Evolutionary conservation across 768 basidiomycete genomes (phyloP).

Genomic region (Pleurotus ostreatus): DNA sequence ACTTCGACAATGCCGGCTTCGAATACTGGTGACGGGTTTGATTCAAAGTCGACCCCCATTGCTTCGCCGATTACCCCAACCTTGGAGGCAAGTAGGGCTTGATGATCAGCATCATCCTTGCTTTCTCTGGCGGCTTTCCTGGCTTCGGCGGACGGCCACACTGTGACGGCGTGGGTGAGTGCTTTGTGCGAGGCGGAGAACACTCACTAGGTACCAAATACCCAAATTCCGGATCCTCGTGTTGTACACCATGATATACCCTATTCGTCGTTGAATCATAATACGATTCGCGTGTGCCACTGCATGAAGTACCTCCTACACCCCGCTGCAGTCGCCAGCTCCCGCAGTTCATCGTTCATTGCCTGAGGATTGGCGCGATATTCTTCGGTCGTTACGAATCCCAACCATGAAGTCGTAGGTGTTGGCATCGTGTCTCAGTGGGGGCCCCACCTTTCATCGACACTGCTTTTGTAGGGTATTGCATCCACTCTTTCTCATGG

Average conservation of each 20-base stretch:
- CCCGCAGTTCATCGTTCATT: background rate
- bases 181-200: background rate
- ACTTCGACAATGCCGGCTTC: background rate
- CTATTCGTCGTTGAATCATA: background rate
- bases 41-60: background rate
- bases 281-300: too few relatives aligned
- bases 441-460: too few relatives aligned
- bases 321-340: background rate
- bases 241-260: constrained; percentile 4
- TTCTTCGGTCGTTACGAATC: background rate
- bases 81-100: background rate
- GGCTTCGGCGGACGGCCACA: background rate
- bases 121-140: background rate
- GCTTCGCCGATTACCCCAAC: background rate
- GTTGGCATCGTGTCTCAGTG: background rate
- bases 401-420: background rate
- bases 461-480: too few relatives aligned
- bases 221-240: constrained; percentile 1
- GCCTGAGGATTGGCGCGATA: background rate
- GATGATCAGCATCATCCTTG: background rate
- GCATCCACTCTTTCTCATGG: too few relatives aligned
- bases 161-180: background rate
- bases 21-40: background rate
- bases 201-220: background rate
- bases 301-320: background rate